Base-by-base conservation (phyloP, 2,329 filamentous ascomycete species). In the Neopestalotiopsis sp. region DNA sequence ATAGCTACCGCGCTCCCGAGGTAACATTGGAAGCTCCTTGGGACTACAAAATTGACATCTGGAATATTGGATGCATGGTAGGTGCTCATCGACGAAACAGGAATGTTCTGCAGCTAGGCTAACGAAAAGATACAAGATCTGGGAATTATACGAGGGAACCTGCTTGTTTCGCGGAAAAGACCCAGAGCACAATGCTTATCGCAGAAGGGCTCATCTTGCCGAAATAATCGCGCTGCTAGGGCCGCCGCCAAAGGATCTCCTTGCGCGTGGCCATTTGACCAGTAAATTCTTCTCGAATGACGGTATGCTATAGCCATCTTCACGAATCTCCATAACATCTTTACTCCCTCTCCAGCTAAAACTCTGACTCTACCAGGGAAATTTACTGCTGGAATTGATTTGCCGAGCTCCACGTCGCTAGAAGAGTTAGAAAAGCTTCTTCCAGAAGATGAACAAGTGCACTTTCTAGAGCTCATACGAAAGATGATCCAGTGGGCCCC, bases 21-120 rank as follows among this genome's bases (percentile, higher is more conserved):
- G 84, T 87, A 9, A 85, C 87, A 4, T 68, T 88, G 0, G 72
- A 79, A 72, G 76, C 72, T 3, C 79, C 81, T 1, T 88, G 85
- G 85, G 76, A 77, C 0, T 84, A 82, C 65, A 76, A 79, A 20
- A 77, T 85, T 14, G 85, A 88, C 74, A 83, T 88, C 66, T 89
- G 85, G 85, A 86, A 84, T 68, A 78, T 80, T 3, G 85, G 84
- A 9, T 84, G 81, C 67, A 81, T 87, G 85, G 84, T 86, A 77
- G 77, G 80, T 10, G 14, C 40, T 4, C 6, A 14, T 14, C 61
- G 42, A 20, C 52, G 24, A 20, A 67, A 57, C n/a, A 40, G 13
- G 67, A 60, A 28, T 60, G 58, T 24, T 42, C 4, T 5, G 40
- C 30, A n/a, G 17, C 24, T 7, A 32, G 24, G 4, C 30, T 60